Evolutionary conservation across 2,329 filamentous ascomycete species (phyloP), one percentile per base, ranked within the genome.

Genomic region (Balansia obtecta): DNA sequence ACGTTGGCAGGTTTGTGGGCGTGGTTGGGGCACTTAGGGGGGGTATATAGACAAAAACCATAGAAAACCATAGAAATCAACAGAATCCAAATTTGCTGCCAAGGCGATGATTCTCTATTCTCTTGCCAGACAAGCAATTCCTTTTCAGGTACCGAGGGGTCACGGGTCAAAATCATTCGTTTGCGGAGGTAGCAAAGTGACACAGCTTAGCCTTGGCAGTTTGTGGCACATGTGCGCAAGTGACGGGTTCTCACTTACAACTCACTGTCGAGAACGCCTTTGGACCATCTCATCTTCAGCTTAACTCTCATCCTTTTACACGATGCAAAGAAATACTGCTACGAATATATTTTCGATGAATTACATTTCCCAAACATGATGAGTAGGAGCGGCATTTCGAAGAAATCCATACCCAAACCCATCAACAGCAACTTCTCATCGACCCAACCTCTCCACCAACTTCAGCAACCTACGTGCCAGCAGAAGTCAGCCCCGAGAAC

Each of bases 391-490:
- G 49, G 54, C 46, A 55, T 53, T 16, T 52, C 49, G n/a, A 47
- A 46, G 11, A 53, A 56, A 45, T 46, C 52, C 40, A 53, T 53
- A 49, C 47, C 52, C 41, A 55, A 53, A 10, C 60, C 56, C 5
- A 49, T 61, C 4, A 51, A 57, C 3, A 56, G 58, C 54, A 63
- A 58, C 49, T 63, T 66, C 54, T 61, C 58, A 7, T 61, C 62
- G 32, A 62, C 60, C 47, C 56, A 61, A 20, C 56, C 55, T 38
- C 27, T 27, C 27, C 27, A 27, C 27, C 27, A 27, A 6, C 27
- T 27, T 8, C 27, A 27, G 27, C 27, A 27, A 27, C 27, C 27
- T 27, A 27, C 27, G 5, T 27, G 27, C 27, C 22, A 50, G n/a
- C 51, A 33, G 16, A 51, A 15, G 13, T 4, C 39, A 15, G 12